Conservation (phyloP, 805 yeast species). For the Candida palmyrensis region DNA sequence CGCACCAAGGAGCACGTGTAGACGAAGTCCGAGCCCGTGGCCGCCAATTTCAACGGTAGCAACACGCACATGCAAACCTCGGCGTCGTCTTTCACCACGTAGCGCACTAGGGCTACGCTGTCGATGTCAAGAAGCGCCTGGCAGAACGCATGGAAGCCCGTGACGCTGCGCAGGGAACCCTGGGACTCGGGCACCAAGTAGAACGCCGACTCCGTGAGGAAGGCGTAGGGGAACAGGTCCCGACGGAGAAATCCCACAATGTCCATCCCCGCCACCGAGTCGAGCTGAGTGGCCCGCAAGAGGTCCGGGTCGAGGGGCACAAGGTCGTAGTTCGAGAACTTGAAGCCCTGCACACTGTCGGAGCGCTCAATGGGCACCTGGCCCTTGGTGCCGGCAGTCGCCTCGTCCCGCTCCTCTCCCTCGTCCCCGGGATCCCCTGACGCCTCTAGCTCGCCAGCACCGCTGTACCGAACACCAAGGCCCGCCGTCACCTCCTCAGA, state of each 20-base stretch:
- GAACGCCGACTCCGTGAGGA: slow-evolving; percentile 53
- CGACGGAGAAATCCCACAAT: slow-evolving; percentile 54
- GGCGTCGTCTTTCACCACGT: slow-evolving; percentile 45
- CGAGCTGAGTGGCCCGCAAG: slow-evolving; percentile 37
- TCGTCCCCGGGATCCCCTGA: slow-evolving; percentile 13
- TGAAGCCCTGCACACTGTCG: slow-evolving; percentile 54
- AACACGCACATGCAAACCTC: slow-evolving; percentile 51
- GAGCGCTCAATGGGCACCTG: slow-evolving; percentile 23
- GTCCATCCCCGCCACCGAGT: slow-evolving; percentile 52
- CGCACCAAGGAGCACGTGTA: slow-evolving; percentile 47
- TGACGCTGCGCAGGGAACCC: slow-evolving; percentile 29
- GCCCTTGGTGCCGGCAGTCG: slow-evolving; percentile 7
- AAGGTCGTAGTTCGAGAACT: slow-evolving; percentile 51
- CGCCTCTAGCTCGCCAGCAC: too few relatives aligned
- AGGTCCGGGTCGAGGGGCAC: slow-evolving; percentile 45
- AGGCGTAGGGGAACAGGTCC: slow-evolving; percentile 51
- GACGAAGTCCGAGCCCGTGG: slow-evolving; percentile 7
- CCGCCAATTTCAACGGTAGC: slow-evolving; percentile 39
- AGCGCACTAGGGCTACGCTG: slow-evolving; percentile 56
- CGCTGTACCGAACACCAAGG: slow-evolving; percentile 5
- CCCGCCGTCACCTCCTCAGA: slow-evolving; percentile 7
- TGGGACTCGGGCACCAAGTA: slow-evolving; percentile 42
- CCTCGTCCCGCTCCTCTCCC: slow-evolving; percentile 6
- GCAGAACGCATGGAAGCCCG: slow-evolving; percentile 26
- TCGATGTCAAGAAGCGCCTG: slow-evolving; percentile 46